phyloP scores from a whole-genome alignment of 2,329 filamentous ascomycete genomes.

The Claviceps sp. region DNA sequence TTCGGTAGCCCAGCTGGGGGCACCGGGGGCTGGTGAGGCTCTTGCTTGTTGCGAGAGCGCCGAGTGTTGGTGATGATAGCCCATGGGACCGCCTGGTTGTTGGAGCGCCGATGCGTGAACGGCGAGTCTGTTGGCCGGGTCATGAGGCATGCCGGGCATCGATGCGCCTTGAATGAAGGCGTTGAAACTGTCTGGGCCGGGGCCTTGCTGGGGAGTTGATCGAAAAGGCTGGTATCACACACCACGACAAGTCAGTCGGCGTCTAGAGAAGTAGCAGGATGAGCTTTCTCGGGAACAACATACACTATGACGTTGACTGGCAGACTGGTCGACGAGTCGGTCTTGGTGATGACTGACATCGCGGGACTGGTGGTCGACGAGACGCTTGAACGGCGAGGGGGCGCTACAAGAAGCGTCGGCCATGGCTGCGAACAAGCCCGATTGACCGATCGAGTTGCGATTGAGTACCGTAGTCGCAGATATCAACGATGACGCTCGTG shows the following conservation, averaged over 20 bases:
- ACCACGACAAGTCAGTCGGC: background rate
- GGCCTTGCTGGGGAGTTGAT: constrained; percentile 16
- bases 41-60: constrained; percentile 13
- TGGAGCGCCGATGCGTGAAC: constrained; percentile 20
- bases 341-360: constrained; percentile 29
- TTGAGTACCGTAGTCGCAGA: too few relatives aligned
- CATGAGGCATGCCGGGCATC: constrained; percentile 17
- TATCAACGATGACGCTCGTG: background rate
- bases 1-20: constrained; percentile 24
- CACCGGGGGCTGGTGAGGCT: constrained; percentile 12
- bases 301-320: constrained; percentile 17
- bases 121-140: constrained; percentile 21
- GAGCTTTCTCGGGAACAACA: constrained; percentile 7
- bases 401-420: constrained; percentile 29
- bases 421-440: constrained; percentile 14
- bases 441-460: background rate
- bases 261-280: too few relatives aligned
- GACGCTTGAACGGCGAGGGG: constrained; percentile 28
- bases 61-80: background rate
- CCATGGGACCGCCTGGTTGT: constrained; percentile 4
- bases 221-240: constrained; percentile 18
- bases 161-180: constrained; percentile 21
- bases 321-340: constrained; percentile 19
- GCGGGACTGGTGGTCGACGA: constrained; percentile 27
- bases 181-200: constrained; percentile 20